Conservation (phyloP, 331 rosid species). For the Ulmus americana region DNA sequence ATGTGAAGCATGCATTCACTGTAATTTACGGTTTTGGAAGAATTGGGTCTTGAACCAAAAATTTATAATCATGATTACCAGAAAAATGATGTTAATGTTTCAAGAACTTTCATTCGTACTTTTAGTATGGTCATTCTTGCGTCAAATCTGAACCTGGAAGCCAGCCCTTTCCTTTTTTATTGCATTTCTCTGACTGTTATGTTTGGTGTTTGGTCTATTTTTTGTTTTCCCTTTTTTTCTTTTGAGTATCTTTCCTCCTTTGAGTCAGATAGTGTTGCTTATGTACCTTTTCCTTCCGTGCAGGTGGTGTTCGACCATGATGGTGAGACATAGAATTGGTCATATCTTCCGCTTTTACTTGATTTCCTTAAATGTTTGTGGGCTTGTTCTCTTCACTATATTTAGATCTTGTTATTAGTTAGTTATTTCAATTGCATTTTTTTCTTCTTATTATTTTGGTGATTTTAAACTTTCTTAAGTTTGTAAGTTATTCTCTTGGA, state of each 20-base stretch:
- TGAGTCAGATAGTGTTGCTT: slow-evolving; percentile 12
- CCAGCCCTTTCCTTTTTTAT: neutral
- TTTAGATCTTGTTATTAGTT: neutral
- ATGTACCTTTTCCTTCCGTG: slow-evolving; percentile 31
- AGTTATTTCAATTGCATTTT: neutral
- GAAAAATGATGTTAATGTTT: neutral
- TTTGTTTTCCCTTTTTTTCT: neutral
- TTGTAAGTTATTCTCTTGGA: neutral
- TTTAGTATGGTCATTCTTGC: neutral
- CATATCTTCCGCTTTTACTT: slow-evolving; percentile 16
- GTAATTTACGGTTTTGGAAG: neutral
- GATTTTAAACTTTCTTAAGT: neutral
- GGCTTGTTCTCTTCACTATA: neutral
- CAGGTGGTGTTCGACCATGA: slow-evolving; percentile 99
- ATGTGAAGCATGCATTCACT: neutral
- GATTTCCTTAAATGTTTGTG: slow-evolving; percentile 5
- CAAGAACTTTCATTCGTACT: neutral
- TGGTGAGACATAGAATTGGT: slow-evolving; percentile 51
- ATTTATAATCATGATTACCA: neutral
- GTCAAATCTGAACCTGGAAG: neutral
- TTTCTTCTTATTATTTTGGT: neutral
- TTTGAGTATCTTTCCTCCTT: neutral
- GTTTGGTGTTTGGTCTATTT: neutral
- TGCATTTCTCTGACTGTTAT: neutral
- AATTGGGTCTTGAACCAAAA: neutral